phyloP scores from a whole-genome alignment of 2,329 filamentous ascomycete genomes.

The Penicillium freii region DNA sequence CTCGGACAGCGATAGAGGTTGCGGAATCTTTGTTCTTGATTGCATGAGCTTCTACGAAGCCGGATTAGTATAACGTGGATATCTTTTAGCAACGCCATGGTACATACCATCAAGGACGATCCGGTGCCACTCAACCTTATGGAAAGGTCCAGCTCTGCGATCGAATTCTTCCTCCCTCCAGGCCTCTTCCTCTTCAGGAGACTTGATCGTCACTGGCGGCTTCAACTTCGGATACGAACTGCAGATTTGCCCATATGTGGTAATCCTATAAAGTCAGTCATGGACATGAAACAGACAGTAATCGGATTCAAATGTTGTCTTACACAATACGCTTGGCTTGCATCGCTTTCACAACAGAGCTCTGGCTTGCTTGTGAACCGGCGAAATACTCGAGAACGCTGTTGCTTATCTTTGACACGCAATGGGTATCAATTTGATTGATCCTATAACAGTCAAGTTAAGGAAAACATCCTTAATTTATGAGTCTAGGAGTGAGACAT shows the following conservation, averaged over 20 bases:
- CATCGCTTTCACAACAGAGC: conserved; percentile 28
- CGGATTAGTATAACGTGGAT: background rate
- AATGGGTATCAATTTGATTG: conserved; percentile 33
- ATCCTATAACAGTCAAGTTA: conserved; percentile 20
- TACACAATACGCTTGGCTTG: background rate
- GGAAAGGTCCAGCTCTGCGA: conserved; percentile 31
- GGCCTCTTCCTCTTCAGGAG: conserved; percentile 19
- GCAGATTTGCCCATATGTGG: conserved; percentile 40
- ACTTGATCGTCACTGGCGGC: conserved; percentile 14
- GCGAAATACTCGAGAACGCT: conserved; percentile 28
- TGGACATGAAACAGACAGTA: background rate
- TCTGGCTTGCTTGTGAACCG: conserved; percentile 19
- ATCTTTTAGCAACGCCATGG: background rate
- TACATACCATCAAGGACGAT: conserved; percentile 43
- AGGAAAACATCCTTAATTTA: background rate
- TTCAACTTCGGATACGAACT: conserved; percentile 33
- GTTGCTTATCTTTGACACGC: conserved; percentile 17
- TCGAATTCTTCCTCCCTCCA: conserved; percentile 28
- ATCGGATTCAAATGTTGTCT: background rate
- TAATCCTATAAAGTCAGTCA: conserved; percentile 27
- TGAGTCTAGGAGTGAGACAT: background rate
- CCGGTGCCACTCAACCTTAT: conserved; percentile 36
- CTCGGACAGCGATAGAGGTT: conserved; percentile 38
- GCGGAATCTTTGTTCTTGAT: conserved; percentile 39
- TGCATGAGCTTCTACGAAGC: conserved; percentile 30